These are phyloP conservation scores for Thelonectria blattea DNA, from an alignment of 2,329 filamentous ascomycete genomes.

Conservation along the genomic window DNA sequence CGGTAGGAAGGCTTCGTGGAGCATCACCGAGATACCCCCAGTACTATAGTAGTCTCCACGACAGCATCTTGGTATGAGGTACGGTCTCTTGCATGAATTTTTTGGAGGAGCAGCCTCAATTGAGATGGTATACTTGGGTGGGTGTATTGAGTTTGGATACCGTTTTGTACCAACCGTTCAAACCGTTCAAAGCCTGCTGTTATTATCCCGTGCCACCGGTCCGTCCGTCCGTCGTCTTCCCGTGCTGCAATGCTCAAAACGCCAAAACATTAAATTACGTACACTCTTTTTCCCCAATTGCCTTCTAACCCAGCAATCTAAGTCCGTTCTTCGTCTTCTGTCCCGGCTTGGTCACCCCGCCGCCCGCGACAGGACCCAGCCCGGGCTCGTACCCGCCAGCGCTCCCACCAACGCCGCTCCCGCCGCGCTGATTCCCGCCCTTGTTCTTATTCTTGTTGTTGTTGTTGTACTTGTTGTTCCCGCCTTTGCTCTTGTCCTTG, in stretches of 20 bases:
- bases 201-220: background rate
- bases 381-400: constrained; percentile 54
- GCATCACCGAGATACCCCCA: constrained; percentile 28
- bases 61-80: constrained; percentile 14
- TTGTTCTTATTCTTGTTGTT: constrained; percentile 48
- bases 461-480: constrained; percentile 47
- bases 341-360: constrained; percentile 65
- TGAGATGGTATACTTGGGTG: background rate
- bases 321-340: constrained; percentile 72
- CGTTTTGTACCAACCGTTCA: background rate
- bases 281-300: background rate
- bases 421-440: constrained; percentile 34
- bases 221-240: background rate
- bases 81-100: background rate
- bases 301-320: constrained; percentile 60
- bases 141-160: background rate
- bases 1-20: constrained; percentile 7
- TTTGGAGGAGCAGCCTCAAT: background rate
- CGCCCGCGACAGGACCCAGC: constrained; percentile 55
- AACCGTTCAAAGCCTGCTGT: background rate
- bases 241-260: constrained; percentile 25
- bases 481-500: constrained; percentile 60
- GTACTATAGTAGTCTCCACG: constrained; percentile 27
- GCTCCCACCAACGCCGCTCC: constrained; percentile 36
- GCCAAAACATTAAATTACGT: constrained; percentile 8